phyloP scores from a whole-genome alignment of 768 basidiomycete genomes.

The Russula griseocarnosa region DNA sequence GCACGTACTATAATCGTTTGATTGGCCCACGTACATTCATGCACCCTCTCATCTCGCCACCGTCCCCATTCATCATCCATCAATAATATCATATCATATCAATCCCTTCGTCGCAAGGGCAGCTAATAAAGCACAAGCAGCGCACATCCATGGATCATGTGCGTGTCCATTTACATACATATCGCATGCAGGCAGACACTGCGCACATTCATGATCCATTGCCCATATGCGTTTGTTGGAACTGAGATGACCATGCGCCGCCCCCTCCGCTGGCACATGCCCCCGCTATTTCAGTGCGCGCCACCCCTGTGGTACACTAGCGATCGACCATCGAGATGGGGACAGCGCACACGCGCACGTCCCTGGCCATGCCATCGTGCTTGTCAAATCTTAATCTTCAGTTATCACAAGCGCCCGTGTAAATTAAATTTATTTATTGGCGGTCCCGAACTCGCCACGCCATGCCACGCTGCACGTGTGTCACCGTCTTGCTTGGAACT shows the following conservation, averaged over 20 bases:
- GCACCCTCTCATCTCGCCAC: neutral
- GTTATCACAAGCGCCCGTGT: neutral
- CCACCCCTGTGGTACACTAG: neutral
- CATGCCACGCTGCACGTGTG: neutral
- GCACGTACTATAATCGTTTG: neutral
- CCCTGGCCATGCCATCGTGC: neutral
- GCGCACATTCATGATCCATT: too few species aligned
- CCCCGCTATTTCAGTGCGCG: neutral
- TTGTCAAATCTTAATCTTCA: conserved; percentile 1
- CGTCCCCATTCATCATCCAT: neutral
- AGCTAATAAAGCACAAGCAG: too few species aligned
- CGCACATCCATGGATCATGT: too few species aligned
- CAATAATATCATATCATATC: too few species aligned
- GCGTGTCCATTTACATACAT: conserved; percentile 18
- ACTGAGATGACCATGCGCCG: conserved; percentile 18
- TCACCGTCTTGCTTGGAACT: neutral
- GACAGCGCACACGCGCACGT: neutral
- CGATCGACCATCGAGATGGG: conserved; percentile 13
- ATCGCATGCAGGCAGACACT: neutral
- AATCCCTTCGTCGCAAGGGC: neutral
- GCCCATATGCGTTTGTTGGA: neutral
- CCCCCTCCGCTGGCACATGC: neutral
- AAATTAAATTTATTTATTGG: neutral
- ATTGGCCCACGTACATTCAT: neutral
- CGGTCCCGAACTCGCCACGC: conserved; percentile 3